Conservation (phyloP, 352 stramenopile species). For the Pythium utonaiense region DNA sequence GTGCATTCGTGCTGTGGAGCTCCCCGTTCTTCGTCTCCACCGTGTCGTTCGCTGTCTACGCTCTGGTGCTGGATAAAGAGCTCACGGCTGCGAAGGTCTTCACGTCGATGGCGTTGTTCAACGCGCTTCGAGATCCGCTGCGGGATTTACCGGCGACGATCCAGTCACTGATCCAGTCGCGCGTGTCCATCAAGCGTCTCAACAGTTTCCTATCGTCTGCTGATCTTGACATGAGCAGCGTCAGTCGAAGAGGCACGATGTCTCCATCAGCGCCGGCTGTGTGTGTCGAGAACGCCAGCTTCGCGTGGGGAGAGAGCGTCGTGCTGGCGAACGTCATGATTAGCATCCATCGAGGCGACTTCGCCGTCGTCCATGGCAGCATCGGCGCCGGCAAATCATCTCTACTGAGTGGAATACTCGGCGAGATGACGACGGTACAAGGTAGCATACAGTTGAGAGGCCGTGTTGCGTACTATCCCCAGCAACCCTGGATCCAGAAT, state of each 20-base stretch:
- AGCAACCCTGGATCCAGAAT: conserved; percentile 91
- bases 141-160: conserved; percentile 7
- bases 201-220: conserved; percentile 5
- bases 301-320: conserved; percentile 22
- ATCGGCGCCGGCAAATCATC: conserved; percentile 37
- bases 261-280: conserved; percentile 6
- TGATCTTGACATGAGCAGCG: conserved; percentile 11
- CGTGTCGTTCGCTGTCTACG: conserved; percentile 26
- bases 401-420: conserved; percentile 30
- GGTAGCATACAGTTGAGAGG: conserved; percentile 24
- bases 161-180: conserved; percentile 22
- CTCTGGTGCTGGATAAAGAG: conserved; percentile 13
- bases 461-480: conserved; percentile 49
- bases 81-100: conserved; percentile 31
- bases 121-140: conserved; percentile 21
- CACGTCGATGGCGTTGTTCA: conserved; percentile 28
- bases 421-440: conserved; percentile 66
- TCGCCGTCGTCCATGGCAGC: conserved; percentile 31
- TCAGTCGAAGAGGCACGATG: not conserved
- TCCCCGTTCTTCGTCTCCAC: conserved; percentile 24
- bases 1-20: conserved; percentile 38
- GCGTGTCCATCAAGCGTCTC: conserved; percentile 17
- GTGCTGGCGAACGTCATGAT: conserved; percentile 27
- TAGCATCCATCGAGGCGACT: conserved; percentile 24
- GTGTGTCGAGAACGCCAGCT: conserved; percentile 16